Base-by-base conservation (phyloP, 2,329 filamentous ascomycete species). In the Microcyclospora tardicrescens region DNA sequence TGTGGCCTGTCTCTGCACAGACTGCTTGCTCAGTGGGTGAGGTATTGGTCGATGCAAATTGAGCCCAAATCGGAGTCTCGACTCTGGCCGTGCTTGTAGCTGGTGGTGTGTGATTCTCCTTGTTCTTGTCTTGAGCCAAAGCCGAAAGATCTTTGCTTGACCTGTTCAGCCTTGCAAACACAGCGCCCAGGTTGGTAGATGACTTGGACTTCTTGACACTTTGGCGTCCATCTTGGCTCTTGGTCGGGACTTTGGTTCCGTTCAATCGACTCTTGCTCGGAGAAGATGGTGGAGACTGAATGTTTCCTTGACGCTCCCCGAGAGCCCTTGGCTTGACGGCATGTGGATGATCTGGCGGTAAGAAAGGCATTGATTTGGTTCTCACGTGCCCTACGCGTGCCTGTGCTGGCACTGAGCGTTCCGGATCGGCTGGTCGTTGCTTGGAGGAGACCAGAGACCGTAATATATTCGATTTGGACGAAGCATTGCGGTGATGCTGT, bases 61-160 rank as follows among this genome's bases (percentile, higher is more conserved):
- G 80, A 11, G 82, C 75, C 68, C 84, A 94, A 40, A 89, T 86
- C 16, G 87, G 85, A 2, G 81, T 77, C 13, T 73, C 68, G 9
- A 61, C 51, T 15, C 62, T 53, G 36, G 65, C 61, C 31, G 64
- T 61, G 10, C 64, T 56, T 3, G 65, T 67, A 41, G 66, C 62
- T 1, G 68, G 65, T 3, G 83, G 84, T 27, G 73, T 79, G 38
- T 71, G 72, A 57, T 94, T 94, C 61, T 94, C 86, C 61, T 93
- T 93, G 58, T 89, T 79, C 52, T 74, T 79, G 19, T 63, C 59
- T 30, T 65, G 67, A 16, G 66, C 60, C 38, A 69, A 66, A 6
- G 75, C 72, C 10, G 75, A 72, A 28, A 62, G 63, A 38, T 71
- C 65, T 53, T 79, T 84, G 38, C 78, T 70, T 9, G 84, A 85